Base-by-base conservation (phyloP, 2,329 filamentous ascomycete species). In the Onygena corvina region DNA sequence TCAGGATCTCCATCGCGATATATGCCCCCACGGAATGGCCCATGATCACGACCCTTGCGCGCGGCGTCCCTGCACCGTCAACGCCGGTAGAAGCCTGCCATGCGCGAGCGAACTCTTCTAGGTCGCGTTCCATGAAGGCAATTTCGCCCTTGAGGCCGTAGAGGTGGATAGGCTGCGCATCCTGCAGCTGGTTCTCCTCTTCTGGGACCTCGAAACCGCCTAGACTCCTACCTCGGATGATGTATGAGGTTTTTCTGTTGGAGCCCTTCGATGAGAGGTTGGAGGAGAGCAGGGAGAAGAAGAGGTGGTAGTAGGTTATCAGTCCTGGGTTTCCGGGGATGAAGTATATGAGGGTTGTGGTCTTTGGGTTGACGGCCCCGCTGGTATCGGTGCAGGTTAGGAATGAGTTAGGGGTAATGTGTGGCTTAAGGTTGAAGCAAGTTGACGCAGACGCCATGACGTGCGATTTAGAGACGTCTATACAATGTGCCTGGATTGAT, bases 21-120 rank as follows among this genome's bases (percentile, higher is more conserved):
- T 84, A 89, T 7, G 78, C 70, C 20, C 84, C 84, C 1, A 89
- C 81, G 0, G 83, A 86, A 64, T 89, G 84, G 3, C 83, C 84
- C 46, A 84, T 75, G 12, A 89, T 66, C 5, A 86, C 71, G 14
- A 87, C 75, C 46, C 67, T 66, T 3, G 50, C 47, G 27, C 52
- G 23, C 11, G 62, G 56, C 38, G 42, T 50, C 48, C 33, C 40
- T 45, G n/a, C 45, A 21, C 25, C 33, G 16, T 27, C 20, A 16
- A 5, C 14, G 27, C 8, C 29, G 12, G 25, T 14, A 1, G 56
- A 50, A 2, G 60, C 56, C 42, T 57, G 55, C 11, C 49, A 52
- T 23, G 40, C 31, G 34, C 31, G 34, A 46, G 73, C 64, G 8
- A 73, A 56, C 1, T 63, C 52, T 12, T 67, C 60, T 1, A 79